Conservation (phyloP, 441 rosid species). For the Cnidoscolus chayamansa region DNA sequence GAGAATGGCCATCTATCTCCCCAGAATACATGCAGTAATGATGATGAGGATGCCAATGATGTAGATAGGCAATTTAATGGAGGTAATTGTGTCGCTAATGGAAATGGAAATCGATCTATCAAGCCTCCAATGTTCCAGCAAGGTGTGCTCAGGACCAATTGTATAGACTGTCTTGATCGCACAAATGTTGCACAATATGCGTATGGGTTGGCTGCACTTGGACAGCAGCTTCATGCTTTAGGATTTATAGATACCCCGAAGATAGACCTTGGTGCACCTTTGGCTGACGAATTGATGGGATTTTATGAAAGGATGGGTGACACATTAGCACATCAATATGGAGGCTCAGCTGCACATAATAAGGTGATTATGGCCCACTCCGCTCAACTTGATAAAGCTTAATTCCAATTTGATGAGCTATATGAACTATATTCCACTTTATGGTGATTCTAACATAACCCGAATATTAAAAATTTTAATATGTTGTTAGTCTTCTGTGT, state of each 20-base stretch:
- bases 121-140: constrained; percentile 64
- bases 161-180: constrained; percentile 97
- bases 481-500: constrained; percentile 9
- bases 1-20: constrained; percentile 38
- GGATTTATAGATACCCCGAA: constrained; percentile 61
- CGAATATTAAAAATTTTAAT: constrained; percentile 8
- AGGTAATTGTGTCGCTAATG: constrained; percentile 41
- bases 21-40: constrained; percentile 37
- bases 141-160: constrained; percentile 95
- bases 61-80: constrained; percentile 35
- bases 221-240: constrained; percentile 77
- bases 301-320: constrained; percentile 99
- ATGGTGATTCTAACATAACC: neutral
- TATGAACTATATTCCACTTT: too few species aligned
- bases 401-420: too few species aligned
- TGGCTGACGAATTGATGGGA: constrained; percentile 84
- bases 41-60: constrained; percentile 43
- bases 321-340: constrained; percentile 96
- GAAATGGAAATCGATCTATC: constrained; percentile 46
- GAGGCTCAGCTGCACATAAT: constrained; percentile 99
- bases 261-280: constrained; percentile 72
- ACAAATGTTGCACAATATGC: constrained; percentile 99
- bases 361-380: constrained; percentile 46
- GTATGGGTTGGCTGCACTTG: constrained; percentile 94
- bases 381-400: too few species aligned